A percentile compares a stretch with the other conserved stretches of the same genome.
Evolutionary conservation across 345 rosid genomes (phyloP).

Genomic region (Citrus sinensis): DNA sequence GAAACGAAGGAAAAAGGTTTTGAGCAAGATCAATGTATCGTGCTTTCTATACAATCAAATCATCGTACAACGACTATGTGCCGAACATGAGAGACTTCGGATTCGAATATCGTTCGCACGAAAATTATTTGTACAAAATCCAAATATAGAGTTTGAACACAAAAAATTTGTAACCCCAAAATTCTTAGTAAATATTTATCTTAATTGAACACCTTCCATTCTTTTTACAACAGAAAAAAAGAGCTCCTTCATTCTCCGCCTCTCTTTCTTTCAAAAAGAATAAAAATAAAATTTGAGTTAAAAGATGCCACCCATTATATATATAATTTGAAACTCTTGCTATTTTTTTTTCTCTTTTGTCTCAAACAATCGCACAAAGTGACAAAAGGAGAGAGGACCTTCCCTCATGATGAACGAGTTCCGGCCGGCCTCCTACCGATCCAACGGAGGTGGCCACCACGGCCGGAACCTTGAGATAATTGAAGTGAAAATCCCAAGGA

Average conservation of each 20-base stretch:
- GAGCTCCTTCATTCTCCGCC: background rate
- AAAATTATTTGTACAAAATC: background rate
- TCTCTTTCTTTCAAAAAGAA: background rate
- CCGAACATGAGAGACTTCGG: background rate
- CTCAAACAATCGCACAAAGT: background rate
- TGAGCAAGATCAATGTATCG: no score
- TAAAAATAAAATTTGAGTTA: no score
- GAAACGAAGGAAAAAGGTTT: no score
- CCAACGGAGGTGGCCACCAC: conserved; percentile 14
- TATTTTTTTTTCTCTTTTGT: background rate
- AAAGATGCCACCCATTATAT: background rate
- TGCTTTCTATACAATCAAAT: no score
- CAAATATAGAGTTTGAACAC: background rate
- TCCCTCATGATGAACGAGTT: background rate
- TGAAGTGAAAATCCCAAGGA: conserved; percentile 4
- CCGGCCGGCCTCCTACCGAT: conserved; percentile 14
- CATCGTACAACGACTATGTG: no score
- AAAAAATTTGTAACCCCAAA: background rate
- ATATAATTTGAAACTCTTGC: background rate
- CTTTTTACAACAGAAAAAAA: background rate
- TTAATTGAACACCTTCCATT: background rate
- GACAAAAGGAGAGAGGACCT: background rate
- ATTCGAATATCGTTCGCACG: background rate
- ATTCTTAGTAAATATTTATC: background rate
- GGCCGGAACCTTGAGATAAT: conserved; percentile 24